Conservation (phyloP, 306 rosid genomes). For the Begonia peltatifolia region DNA sequence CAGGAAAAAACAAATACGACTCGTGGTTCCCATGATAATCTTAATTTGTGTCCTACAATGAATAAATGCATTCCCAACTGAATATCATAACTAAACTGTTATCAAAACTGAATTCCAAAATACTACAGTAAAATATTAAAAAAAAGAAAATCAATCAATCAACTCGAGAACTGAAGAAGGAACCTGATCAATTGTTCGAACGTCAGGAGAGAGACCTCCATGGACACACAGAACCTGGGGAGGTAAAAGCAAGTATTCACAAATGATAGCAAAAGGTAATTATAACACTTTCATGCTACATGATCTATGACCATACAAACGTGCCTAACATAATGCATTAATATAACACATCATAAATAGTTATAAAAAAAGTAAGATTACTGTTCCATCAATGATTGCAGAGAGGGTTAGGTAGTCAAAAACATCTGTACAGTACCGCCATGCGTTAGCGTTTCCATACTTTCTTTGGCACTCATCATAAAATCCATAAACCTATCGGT, state of each 20-base stretch:
- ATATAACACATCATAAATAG: slow-evolving; percentile 5
- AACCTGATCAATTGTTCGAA: slow-evolving; percentile 94
- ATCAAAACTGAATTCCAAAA: too few species aligned
- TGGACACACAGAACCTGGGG: slow-evolving; percentile 76
- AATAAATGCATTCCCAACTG: too few species aligned
- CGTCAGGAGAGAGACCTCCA: slow-evolving; percentile 88
- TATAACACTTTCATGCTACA: too few species aligned
- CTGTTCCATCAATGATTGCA: slow-evolving; percentile 95
- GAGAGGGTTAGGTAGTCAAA: slow-evolving; percentile 96
- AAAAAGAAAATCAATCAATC: too few species aligned
- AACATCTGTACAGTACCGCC: slow-evolving; percentile 98
- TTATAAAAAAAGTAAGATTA: slow-evolving; percentile 22
- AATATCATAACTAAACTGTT: too few species aligned
- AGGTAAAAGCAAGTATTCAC: slow-evolving; percentile 10
- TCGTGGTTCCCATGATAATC: too few species aligned
- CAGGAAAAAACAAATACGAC: too few species aligned
- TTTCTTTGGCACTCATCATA: slow-evolving; percentile 97
- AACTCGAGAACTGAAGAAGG: slow-evolving; percentile 8
- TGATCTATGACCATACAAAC: too few species aligned
- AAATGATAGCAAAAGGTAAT: background rate
- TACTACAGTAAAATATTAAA: too few species aligned
- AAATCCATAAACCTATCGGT: slow-evolving; percentile 74
- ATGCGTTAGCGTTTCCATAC: slow-evolving; percentile 96
- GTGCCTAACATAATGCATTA: background rate
- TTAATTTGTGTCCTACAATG: too few species aligned